These are phyloP conservation scores for Rhynchospora tenuis DNA, from an alignment of 176 grass and related monocot genomes.

Conservation along the genomic window DNA sequence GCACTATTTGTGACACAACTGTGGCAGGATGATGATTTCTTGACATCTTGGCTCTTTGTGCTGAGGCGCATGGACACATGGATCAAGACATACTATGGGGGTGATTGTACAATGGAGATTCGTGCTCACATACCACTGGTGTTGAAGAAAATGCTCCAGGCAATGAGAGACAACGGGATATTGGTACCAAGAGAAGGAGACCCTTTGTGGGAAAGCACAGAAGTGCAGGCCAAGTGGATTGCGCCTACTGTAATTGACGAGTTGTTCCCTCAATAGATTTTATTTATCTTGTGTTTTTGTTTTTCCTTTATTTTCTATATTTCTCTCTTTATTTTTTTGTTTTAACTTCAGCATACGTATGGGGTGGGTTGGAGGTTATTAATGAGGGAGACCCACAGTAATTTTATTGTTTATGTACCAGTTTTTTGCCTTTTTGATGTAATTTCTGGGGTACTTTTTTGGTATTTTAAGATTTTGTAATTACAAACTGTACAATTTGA, in stretches of 20 bases:
- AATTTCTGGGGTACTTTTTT: background rate
- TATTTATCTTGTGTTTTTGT: too few relatives aligned
- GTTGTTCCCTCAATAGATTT: conserved; percentile 49
- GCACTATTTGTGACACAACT: conserved; percentile 42
- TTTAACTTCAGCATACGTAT: background rate
- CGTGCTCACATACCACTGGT: conserved; percentile 53
- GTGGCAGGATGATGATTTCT: conserved; percentile 58
- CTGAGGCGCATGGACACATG: conserved; percentile 85
- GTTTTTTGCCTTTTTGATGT: background rate
- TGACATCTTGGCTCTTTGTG: conserved; percentile 86
- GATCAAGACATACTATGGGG: conserved; percentile 64
- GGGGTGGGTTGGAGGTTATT: background rate
- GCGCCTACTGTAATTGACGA: conserved; percentile 76
- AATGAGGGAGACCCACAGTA: background rate
- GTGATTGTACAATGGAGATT: conserved; percentile 41
- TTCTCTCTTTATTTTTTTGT: background rate
- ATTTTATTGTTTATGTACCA: background rate
- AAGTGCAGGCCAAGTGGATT: conserved; percentile 94
- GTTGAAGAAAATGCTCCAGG: conserved; percentile 76
- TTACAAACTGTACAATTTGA: background rate
- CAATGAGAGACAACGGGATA: conserved; percentile 86
- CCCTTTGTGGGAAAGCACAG: conserved; percentile 81
- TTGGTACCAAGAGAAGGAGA: conserved; percentile 55
- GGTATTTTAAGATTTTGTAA: background rate
- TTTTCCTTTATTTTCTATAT: background rate